Evolutionary conservation across 2,329 filamentous ascomycete species (phyloP), one percentile per base, ranked within the genome.

Genomic region (Botrytis pseudocinerea): DNA sequence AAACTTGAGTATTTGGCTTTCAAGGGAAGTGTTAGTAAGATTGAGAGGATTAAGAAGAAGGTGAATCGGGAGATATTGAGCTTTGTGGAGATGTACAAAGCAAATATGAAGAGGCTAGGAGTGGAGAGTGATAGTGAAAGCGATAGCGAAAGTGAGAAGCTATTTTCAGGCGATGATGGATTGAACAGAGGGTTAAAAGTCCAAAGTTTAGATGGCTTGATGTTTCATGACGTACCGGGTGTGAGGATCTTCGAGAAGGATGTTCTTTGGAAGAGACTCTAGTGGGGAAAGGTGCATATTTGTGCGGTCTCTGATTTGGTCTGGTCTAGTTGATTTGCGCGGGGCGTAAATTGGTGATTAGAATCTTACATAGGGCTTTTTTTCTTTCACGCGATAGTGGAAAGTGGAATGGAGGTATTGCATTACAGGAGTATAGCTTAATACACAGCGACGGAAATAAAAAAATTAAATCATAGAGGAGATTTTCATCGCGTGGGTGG

Each of bases 201-300:
- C 85, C 10, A 84, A 73, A 80, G 82, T 12, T 74, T 83, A 4
- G 83, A 85, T 28, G 80, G 79, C 4, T 77, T 84, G 14, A 79
- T 80, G 10, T 86, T 86, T 74, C 84, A 83, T 66, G 84, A 87
- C 63, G 80, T 86, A 9, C 80, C 75, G 75, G 87, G 83, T 0
- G 83, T 89, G 51, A 83, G 83, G 74, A 89, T 90, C 68, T 90
- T 90, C 75, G 84, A 87, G 76, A 89, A 89, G 80, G 87, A 89
- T 78, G 80, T 90, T 66, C 82, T 85, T 46, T 76, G 76, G 35
- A 85, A 85, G 2, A 80, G 82, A 35, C 76, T 87, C 42, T 87
- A 61, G 46, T 12, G n/a, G 25, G 38, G 6, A n/a, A 14, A 9
- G 10, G 51, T 22, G 20, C 25, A 32, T 14, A 14, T 65, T 22